Base-by-base conservation (phyloP, 1,139 yeast genomes). In the Protomyces pachydermus region DNA sequence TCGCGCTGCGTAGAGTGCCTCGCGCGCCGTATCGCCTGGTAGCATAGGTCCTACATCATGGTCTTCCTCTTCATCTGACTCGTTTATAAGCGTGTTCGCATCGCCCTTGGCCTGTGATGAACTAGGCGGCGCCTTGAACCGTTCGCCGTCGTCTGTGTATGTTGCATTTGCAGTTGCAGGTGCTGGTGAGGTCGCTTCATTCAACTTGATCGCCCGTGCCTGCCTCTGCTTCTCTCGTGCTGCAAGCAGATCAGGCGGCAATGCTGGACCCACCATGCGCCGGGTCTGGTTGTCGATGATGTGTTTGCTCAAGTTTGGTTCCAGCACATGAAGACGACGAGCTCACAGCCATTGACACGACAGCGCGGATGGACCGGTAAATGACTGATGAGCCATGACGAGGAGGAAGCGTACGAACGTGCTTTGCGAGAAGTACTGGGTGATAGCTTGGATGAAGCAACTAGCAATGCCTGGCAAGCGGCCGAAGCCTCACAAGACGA, bases 21-120 rank as follows among this genome's bases (percentile, higher is more conserved):
- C 62, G 38, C 51, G 28, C 42, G 60, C 18, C 20, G 16, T 32
- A 23, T 38, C 52, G 35, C 55, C 48, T 5, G 68, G 67, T 20
- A 67, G 53, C 56, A 39, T 38, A 4, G 70, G 70, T 8, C 70
- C 70, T 23, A 66, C 37, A 16, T 66, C 68, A 25, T 68, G 68
- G 34, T 66, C 69, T 5, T 54, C 54, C 4, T 61, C 35, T 3
- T 50, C 60, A 3, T 65, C 67, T 16, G 35, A 51, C 8, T 34
- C 61, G 3, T 51, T 66, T 32, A 18, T 56, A 18, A 6, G 32
- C 32, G 8, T 3, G 32, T 4, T 28, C 32, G 32, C 32, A 18
- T 18, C 28, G 18, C n/a, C 23, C 16, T 37, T n/a, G 16, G 2
- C 14, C 16, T n/a, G 42, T 37, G 42, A 12, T 28, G 32, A 28